Evolutionary conservation across 2,329 filamentous ascomycete species (phyloP), one percentile per base, ranked within the genome.

Genomic region (Colletotrichum camelliae): DNA sequence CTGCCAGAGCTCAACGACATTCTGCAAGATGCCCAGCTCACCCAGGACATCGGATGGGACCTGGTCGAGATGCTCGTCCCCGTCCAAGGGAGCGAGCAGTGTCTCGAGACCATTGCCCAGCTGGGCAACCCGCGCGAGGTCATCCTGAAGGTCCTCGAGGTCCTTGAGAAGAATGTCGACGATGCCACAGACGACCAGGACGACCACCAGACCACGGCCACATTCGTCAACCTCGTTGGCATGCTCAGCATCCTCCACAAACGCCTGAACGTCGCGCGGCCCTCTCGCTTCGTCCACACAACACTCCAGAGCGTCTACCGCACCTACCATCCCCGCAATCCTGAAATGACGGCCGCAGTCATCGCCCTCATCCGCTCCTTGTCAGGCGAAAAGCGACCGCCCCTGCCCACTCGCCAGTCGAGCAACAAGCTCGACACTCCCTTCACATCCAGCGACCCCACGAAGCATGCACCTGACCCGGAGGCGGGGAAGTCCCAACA

Each of bases 11-110:
- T 96, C 61, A 90, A 95, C 79, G 88, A 93, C 27, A 91, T 94
- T 43, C 87, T 95, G 21, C 91, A 94, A 82, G 92, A 95, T 87
- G 87, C 88, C 12, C 88, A 90, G 74, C 87, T 96, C 72, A 95
- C 94, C 4, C 91, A 90, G 76, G 93, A 95, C 72, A 96, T 96
- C 80, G 95, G 95, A 66, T 97, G 95, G 95, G 95, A 97, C 82
- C 86, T 96, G 67, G 93, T 97, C 27, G 93, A 94, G 81, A 91
- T 95, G 80, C 89, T 97, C 6, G 88, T 96, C 29, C 88, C 91
- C 43, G 85, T 95, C 7, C 88, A 94, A 2, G 91, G 89, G 15
- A 93, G 93, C n/a, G 92, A 94, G 79, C 84, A 88, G 62, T 96
- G 94, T 81, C 87, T 96, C 18, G 91, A 93, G 81, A 94, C 93